Conservation (phyloP, 768 basidiomycete species). For the Suillus americanus region DNA sequence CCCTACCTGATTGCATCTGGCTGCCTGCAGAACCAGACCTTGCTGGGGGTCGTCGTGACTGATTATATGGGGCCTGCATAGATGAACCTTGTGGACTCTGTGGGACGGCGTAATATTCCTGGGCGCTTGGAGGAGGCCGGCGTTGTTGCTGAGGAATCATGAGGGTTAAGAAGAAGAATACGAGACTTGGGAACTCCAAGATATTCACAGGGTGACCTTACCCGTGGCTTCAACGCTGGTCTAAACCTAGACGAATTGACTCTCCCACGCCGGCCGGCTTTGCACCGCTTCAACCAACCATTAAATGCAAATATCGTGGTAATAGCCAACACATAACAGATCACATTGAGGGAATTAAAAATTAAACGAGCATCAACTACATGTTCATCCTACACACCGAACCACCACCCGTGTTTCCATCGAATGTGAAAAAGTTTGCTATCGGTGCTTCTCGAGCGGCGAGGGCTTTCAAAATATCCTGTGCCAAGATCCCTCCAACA, state of each 20-base stretch:
- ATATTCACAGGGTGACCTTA: conserved; percentile 9
- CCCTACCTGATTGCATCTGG: conserved; percentile 39
- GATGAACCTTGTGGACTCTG: conserved; percentile 51
- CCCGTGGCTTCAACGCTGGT: conserved; percentile 19
- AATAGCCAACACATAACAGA: not conserved
- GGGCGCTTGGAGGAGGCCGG: conserved; percentile 43
- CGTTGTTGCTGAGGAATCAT: conserved; percentile 36
- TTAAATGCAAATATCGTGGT: not conserved
- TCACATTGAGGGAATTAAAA: not conserved
- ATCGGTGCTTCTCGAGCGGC: conserved; percentile 91
- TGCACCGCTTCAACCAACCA: not conserved
- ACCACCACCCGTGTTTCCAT: conserved; percentile 77
- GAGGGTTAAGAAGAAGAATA: conserved; percentile 17
- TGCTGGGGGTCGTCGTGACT: conserved; percentile 25
- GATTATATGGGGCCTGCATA: conserved; percentile 25
- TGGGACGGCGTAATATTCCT: conserved; percentile 67
- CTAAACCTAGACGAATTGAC: conserved; percentile 20
- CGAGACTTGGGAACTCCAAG: conserved; percentile 12
- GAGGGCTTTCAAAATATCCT: conserved; percentile 91
- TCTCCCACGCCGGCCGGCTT: conserved; percentile 16
- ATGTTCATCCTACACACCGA: conserved; percentile 60
- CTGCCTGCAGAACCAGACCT: conserved; percentile 29
- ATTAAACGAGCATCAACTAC: conserved; percentile 20
- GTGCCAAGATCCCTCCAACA: conserved; percentile 90
- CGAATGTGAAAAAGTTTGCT: conserved; percentile 88